Conservation (phyloP, 352 stramenopile genomes). For the Globisporangium perplexum region DNA sequence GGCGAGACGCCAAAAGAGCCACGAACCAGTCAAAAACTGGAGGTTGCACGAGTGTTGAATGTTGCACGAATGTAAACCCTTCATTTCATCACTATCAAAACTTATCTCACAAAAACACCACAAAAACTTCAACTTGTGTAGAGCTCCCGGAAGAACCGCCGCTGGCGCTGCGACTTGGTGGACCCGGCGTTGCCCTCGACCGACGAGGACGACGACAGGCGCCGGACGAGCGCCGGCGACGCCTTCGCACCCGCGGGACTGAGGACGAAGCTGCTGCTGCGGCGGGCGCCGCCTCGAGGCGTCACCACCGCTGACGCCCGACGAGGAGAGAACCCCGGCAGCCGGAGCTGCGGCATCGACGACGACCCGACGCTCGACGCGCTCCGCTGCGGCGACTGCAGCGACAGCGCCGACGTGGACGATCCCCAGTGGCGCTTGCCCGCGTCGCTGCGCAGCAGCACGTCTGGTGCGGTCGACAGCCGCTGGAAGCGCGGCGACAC, state of each 20-base stretch:
- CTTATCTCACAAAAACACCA: too few relatives aligned
- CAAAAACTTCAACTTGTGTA: conserved; percentile 6
- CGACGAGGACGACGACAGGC: neutral
- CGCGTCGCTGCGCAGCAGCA: conserved; percentile 40
- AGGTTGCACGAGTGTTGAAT: too few relatives aligned
- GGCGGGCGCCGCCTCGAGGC: neutral
- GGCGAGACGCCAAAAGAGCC: too few relatives aligned
- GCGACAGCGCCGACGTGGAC: conserved; percentile 35
- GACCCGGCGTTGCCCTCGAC: neutral
- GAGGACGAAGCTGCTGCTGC: neutral
- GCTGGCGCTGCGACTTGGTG: conserved; percentile 15
- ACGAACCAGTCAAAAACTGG: too few relatives aligned
- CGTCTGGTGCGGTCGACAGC: conserved; percentile 25
- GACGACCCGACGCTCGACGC: conserved; percentile 12
- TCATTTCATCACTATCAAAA: too few relatives aligned
- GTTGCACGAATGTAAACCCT: too few relatives aligned
- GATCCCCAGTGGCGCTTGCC: conserved; percentile 34
- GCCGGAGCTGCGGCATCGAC: conserved; percentile 5
- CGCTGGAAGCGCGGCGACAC: conserved; percentile 11
- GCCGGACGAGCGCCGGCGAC: neutral
- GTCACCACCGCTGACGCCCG: neutral
- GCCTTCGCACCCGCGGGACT: neutral
- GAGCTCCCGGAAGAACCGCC: conserved; percentile 31
- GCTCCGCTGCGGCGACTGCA: conserved; percentile 26
- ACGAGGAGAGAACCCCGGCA: neutral